Percentiles rank a stretch among this genome's conserved stretches.
phyloP scores from a whole-genome alignment of 192 early-diverging fungal species.

The Jimgerdemannia flammicorona region DNA sequence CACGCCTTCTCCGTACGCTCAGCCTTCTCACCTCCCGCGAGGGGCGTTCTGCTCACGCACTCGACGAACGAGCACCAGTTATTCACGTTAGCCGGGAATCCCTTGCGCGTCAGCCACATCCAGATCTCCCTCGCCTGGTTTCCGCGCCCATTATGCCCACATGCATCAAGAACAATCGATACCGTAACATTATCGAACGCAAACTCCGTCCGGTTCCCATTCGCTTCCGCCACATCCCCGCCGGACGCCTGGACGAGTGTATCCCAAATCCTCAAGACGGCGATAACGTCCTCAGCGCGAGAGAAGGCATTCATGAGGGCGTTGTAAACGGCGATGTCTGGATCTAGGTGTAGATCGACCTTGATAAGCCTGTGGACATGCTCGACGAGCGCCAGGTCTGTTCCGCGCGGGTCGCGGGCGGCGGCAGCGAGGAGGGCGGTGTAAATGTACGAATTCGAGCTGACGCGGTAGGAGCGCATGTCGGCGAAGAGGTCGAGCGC shows the following conservation, averaged over 20 bases:
- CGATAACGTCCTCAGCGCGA: conserved; percentile 20
- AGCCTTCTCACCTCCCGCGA: not conserved
- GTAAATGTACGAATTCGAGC: conserved; percentile 22
- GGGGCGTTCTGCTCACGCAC: conserved; percentile 24
- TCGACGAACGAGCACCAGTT: conserved; percentile 42
- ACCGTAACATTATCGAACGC: conserved; percentile 27
- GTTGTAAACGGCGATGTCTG: conserved; percentile 35
- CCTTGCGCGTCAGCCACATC: conserved; percentile 14
- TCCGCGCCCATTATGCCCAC: conserved; percentile 22
- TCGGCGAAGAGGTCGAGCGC: conserved; percentile 25
- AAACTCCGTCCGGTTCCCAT: not conserved
- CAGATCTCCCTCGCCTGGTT: conserved; percentile 24
- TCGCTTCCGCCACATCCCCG: not conserved
- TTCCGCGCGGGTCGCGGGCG: not conserved
- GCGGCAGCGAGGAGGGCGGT: conserved; percentile 26
- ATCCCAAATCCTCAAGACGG: conserved; percentile 37
- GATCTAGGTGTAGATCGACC: conserved; percentile 35
- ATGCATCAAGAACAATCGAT: conserved; percentile 36
- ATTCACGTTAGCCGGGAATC: conserved; percentile 27
- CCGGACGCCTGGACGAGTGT: conserved; percentile 10
- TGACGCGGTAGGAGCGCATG: conserved; percentile 26
- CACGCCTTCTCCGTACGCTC: not conserved
- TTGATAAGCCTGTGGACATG: conserved; percentile 35
- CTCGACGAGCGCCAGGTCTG: conserved; percentile 4
- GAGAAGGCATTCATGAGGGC: conserved; percentile 43